Percentiles rank a stretch among this genome's conserved stretches.
phyloP scores from a whole-genome alignment of 1,284 basidiomycete species.

The Moniliophthora roreri region DNA sequence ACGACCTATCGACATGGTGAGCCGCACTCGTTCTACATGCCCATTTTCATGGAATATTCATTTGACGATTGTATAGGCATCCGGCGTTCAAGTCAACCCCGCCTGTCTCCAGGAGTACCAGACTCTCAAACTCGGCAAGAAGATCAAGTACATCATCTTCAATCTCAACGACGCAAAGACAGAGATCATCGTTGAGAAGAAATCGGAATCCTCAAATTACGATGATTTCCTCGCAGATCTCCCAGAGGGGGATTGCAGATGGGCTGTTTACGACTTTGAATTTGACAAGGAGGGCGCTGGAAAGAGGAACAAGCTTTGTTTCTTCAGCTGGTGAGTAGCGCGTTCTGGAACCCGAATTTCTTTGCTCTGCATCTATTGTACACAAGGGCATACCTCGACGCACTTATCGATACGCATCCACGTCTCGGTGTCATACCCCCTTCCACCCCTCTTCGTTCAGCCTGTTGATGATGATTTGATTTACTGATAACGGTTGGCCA shows the following conservation, averaged over 20 bases:
- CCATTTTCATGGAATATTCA: too few relatives aligned
- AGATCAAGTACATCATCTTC: slow-evolving; percentile 88
- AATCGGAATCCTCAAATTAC: slow-evolving; percentile 49
- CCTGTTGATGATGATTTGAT: not conserved
- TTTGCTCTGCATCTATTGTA: not conserved
- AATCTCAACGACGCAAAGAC: slow-evolving; percentile 63
- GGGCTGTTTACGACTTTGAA: slow-evolving; percentile 93
- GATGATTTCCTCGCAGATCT: slow-evolving; percentile 80
- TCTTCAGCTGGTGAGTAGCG: slow-evolving; percentile 76
- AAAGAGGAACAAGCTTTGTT: slow-evolving; percentile 89
- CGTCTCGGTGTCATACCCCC: too few relatives aligned
- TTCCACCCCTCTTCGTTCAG: slow-evolving; percentile 3
- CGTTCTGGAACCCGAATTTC: not conserved
- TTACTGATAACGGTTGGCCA: slow-evolving; percentile 32
- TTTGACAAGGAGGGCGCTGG: slow-evolving; percentile 81
- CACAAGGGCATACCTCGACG: too few relatives aligned
- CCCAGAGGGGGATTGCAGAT: slow-evolving; percentile 79
- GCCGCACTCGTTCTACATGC: not conserved
- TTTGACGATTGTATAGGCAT: slow-evolving; percentile 32
- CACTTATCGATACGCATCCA: too few relatives aligned
- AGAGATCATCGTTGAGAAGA: slow-evolving; percentile 79
- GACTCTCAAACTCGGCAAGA: slow-evolving; percentile 83
- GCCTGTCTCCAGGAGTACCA: slow-evolving; percentile 68
- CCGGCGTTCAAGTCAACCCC: slow-evolving; percentile 69
- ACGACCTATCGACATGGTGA: not conserved